Percentiles rank a stretch among this genome's conserved stretches.
Evolutionary conservation across 148 eudicot species (phyloP).

Genomic region (Chenopodium formosanum): DNA sequence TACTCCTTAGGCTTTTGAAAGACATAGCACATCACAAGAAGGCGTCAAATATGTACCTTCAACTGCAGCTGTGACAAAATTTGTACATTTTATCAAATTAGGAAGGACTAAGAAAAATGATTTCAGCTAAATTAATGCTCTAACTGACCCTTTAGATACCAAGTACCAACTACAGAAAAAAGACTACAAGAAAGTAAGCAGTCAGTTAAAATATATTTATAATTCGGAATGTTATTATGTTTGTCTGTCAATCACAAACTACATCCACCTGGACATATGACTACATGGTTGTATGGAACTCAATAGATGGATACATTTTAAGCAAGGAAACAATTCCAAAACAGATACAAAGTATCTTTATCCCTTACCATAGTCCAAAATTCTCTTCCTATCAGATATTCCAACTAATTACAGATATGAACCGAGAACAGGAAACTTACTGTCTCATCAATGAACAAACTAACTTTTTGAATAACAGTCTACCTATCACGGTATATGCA

Average conservation of each 20-base stretch:
- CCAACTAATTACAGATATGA: not conserved
- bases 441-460: no score
- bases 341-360: not conserved
- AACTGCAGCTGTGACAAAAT: not conserved
- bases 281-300: not conserved
- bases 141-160: no score
- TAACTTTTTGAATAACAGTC: not conserved
- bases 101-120: no score
- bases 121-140: no score
- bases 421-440: no score
- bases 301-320: not conserved
- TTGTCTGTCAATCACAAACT: not conserved
- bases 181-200: not conserved
- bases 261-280: not conserved
- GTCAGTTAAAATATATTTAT: no score
- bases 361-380: not conserved
- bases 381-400: not conserved
- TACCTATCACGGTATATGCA: not conserved
- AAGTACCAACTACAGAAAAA: no score
- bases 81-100: not conserved
- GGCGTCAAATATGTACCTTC: not conserved
- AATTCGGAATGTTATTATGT: not conserved
- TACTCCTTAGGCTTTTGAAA: not conserved
- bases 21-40: not conserved
- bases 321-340: not conserved